Evolutionary conservation across 2,329 filamentous ascomycete genomes (phyloP).

Genomic region (Fusarium albosuccineum): DNA sequence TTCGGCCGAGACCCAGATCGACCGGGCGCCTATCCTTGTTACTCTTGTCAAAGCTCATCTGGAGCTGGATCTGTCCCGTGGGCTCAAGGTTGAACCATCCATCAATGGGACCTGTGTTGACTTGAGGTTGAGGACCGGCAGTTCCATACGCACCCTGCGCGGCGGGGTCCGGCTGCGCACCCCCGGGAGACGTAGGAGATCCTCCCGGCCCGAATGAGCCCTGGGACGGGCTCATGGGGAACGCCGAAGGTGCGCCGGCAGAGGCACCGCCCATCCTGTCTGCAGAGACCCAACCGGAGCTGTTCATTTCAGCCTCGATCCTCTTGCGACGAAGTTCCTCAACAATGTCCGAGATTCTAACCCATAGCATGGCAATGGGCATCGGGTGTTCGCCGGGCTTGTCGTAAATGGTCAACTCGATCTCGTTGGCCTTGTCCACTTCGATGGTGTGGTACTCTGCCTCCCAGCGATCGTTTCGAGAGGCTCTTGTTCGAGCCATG

Average conservation of each 20-base stretch:
- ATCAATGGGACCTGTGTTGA: conserved; percentile 77
- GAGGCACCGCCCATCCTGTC: conserved; percentile 84
- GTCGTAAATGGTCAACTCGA: conserved; percentile 97
- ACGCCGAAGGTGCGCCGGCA: conserved; percentile 64
- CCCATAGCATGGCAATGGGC: conserved; percentile 95
- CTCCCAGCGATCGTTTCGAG: conserved; percentile 90
- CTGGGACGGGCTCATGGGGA: conserved; percentile 67
- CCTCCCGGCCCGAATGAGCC: conserved; percentile 56
- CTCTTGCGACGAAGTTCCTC: conserved; percentile 98
- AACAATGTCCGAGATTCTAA: conserved; percentile 95
- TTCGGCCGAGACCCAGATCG: conserved; percentile 91
- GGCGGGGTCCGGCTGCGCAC: conserved; percentile 47
- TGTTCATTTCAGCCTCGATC: conserved; percentile 95
- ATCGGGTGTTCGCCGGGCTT: conserved; percentile 91
- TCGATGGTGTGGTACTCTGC: conserved; percentile 92
- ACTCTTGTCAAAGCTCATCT: conserved; percentile 92
- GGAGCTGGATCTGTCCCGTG: conserved; percentile 90
- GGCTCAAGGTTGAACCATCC: conserved; percentile 98
- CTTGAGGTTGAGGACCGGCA: conserved; percentile 61
- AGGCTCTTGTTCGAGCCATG: conserved; percentile 87
- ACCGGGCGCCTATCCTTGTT: conserved; percentile 84
- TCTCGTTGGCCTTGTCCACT: conserved; percentile 98
- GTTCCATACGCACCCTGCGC: conserved; percentile 50
- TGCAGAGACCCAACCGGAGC: conserved; percentile 95
- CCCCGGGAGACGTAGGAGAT: conserved; percentile 59